Percentiles rank a stretch among this genome's conserved stretches.
Evolutionary conservation across 805 yeast genomes (phyloP).

Genomic region (Wickerhamomyces xylosicus): DNA sequence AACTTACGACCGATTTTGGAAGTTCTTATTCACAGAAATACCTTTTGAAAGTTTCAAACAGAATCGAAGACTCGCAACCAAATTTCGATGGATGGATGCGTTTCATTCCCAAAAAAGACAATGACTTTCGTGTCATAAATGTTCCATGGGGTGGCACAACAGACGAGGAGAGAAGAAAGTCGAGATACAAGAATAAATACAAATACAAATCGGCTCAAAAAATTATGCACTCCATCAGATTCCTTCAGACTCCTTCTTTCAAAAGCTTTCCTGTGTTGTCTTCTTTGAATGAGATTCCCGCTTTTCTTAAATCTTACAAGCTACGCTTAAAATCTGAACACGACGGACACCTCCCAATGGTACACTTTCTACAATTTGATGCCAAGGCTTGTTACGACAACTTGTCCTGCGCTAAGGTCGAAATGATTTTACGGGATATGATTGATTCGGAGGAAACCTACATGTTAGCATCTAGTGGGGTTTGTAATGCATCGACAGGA

Average conservation of each 20-base stretch:
- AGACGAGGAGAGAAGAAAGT: too few relatives aligned
- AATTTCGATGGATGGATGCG: too few relatives aligned
- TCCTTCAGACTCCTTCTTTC: too few relatives aligned
- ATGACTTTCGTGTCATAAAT: too few relatives aligned
- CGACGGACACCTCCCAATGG: conserved; percentile 21
- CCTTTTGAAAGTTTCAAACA: too few relatives aligned
- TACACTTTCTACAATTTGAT: conserved; percentile 63
- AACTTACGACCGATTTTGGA: conserved; percentile 31
- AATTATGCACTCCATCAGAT: too few relatives aligned
- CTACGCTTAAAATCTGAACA: conserved; percentile 8
- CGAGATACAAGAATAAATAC: conserved; percentile 1
- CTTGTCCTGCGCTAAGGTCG: conserved; percentile 37
- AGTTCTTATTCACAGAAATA: conserved; percentile 29
- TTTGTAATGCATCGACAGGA: not conserved
- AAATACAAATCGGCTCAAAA: conserved; percentile 10
- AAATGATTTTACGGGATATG: conserved; percentile 23
- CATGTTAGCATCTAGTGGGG: not conserved
- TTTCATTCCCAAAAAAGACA: too few relatives aligned
- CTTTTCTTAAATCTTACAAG: conserved; percentile 28
- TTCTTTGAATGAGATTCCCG: conserved; percentile 37
- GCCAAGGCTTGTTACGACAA: conserved; percentile 70
- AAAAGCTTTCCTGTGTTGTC: too few relatives aligned
- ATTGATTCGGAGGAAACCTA: conserved; percentile 16
- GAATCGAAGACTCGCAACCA: too few relatives aligned
- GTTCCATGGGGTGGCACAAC: too few relatives aligned